A percentile compares a stretch with the other conserved stretches of the same genome.
Conservation (phyloP, 2,329 filamentous ascomycete species). For the Volutella citrinella region DNA sequence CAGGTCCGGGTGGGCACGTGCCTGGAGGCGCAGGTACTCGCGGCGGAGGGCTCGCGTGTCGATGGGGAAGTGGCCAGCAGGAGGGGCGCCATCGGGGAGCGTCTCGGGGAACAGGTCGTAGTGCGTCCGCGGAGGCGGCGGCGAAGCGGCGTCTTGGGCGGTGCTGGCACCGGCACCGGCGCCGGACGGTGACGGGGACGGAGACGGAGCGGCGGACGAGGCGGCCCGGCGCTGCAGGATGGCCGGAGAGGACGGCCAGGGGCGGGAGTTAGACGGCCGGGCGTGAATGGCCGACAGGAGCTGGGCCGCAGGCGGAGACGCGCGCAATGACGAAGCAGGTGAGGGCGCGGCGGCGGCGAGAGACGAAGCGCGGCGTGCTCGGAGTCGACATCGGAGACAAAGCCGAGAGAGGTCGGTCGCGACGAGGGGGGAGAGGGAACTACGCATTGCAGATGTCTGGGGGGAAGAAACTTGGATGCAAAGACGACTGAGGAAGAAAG, state of each 20-base stretch:
- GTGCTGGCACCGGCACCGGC: too few relatives aligned
- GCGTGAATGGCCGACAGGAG: too few relatives aligned
- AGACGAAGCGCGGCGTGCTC: slow-evolving; percentile 23
- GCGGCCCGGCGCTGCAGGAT: slow-evolving; percentile 10
- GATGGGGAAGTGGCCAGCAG: slow-evolving; percentile 71
- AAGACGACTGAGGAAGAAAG: neutral
- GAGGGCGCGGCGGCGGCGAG: slow-evolving; percentile 11
- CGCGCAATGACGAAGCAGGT: slow-evolving; percentile 4
- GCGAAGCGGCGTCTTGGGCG: too few relatives aligned
- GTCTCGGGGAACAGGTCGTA: slow-evolving; percentile 87
- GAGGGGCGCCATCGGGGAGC: slow-evolving; percentile 74
- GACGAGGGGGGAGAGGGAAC: slow-evolving; percentile 19
- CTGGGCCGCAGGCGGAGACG: slow-evolving; percentile 3
- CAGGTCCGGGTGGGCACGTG: slow-evolving; percentile 71
- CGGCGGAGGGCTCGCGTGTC: slow-evolving; percentile 67
- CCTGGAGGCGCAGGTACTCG: slow-evolving; percentile 86
- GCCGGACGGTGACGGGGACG: slow-evolving; percentile 6
- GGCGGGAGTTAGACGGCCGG: too few relatives aligned
- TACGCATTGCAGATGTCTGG: slow-evolving; percentile 21
- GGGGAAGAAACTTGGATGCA: neutral
- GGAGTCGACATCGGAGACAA: slow-evolving; percentile 33
- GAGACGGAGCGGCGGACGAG: slow-evolving; percentile 11
- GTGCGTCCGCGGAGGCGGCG: slow-evolving; percentile 51
- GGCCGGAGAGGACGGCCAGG: slow-evolving; percentile 1
- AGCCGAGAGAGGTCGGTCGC: slow-evolving; percentile 28